Conservation (phyloP, 2,329 filamentous ascomycete species). For the Geosmithia putterillii region DNA sequence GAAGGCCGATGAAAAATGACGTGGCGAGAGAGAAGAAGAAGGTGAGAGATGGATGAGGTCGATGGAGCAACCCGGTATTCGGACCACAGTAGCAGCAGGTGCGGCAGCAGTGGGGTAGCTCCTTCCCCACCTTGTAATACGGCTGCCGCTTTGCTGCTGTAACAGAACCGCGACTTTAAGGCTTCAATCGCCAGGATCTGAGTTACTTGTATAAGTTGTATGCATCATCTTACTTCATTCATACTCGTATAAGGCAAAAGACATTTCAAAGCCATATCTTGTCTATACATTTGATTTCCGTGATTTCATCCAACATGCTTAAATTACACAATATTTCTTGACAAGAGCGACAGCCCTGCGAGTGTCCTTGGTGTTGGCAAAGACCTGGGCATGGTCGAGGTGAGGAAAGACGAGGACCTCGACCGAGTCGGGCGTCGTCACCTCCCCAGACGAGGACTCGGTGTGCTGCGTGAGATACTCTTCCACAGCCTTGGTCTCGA, state of each 20-base stretch:
- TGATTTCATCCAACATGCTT: too few species aligned
- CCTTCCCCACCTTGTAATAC: too few species aligned
- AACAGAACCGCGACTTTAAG: too few species aligned
- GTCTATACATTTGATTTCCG: too few species aligned
- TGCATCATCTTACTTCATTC: too few species aligned
- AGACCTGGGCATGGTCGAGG: constrained; percentile 53
- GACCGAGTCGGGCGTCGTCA: constrained; percentile 15
- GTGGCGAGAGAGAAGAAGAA: background rate
- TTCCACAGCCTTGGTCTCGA: constrained; percentile 45
- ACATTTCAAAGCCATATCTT: too few species aligned
- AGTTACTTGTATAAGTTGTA: too few species aligned
- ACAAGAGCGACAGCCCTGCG: constrained; percentile 16
- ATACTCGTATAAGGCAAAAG: too few species aligned
- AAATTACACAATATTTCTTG: constrained; percentile 10
- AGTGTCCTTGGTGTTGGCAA: constrained; percentile 24
- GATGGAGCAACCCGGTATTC: background rate
- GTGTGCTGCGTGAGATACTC: constrained; percentile 32
- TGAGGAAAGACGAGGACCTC: constrained; percentile 48
- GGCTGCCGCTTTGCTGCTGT: too few species aligned
- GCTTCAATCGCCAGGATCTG: too few species aligned
- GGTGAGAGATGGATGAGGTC: background rate
- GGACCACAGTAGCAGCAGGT: background rate
- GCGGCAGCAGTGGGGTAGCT: background rate
- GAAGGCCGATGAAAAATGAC: background rate
- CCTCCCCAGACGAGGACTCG: constrained; percentile 1